These are phyloP conservation scores for Iodosphaeria phyllophila DNA, from an alignment of 2,329 filamentous ascomycete genomes.

Conservation along the genomic window DNA sequence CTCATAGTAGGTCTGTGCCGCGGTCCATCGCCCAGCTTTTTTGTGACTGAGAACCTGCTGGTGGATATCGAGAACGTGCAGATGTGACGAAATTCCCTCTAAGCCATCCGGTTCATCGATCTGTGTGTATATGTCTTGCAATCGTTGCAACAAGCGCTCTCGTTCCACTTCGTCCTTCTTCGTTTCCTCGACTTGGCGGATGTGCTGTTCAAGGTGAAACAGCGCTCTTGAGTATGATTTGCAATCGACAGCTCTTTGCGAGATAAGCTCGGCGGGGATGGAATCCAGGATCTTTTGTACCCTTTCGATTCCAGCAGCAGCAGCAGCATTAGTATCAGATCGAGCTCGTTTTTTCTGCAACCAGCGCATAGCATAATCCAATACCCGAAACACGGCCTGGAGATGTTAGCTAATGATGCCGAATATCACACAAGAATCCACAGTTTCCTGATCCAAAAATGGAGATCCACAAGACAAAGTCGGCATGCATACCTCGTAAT, in stretches of 20 bases:
- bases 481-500: slow-evolving; percentile 84
- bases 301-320: slow-evolving; percentile 28
- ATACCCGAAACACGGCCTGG: slow-evolving; percentile 69
- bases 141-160: slow-evolving; percentile 51
- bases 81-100: slow-evolving; percentile 77
- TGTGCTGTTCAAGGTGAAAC: slow-evolving; percentile 89
- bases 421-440: too few species aligned
- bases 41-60: slow-evolving; percentile 86
- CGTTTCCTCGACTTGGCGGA: slow-evolving; percentile 30
- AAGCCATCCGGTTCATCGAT: slow-evolving; percentile 97
- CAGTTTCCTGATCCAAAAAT: too few species aligned
- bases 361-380: slow-evolving; percentile 89
- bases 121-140: slow-evolving; percentile 90
- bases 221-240: slow-evolving; percentile 81
- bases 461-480: too few species aligned
- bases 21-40: slow-evolving; percentile 83
- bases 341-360: slow-evolving; percentile 51
- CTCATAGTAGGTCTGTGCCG: slow-evolving; percentile 96
- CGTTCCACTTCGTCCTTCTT: slow-evolving; percentile 29
- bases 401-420: slow-evolving; percentile 7
- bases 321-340: slow-evolving; percentile 14
- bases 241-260: slow-evolving; percentile 77
- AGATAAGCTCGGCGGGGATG: slow-evolving; percentile 58
- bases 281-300: slow-evolving; percentile 32
- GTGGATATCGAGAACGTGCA: slow-evolving; percentile 75